Conservation (phyloP, 108 stramenopile genomes). For the Nitzschia sp. region DNA sequence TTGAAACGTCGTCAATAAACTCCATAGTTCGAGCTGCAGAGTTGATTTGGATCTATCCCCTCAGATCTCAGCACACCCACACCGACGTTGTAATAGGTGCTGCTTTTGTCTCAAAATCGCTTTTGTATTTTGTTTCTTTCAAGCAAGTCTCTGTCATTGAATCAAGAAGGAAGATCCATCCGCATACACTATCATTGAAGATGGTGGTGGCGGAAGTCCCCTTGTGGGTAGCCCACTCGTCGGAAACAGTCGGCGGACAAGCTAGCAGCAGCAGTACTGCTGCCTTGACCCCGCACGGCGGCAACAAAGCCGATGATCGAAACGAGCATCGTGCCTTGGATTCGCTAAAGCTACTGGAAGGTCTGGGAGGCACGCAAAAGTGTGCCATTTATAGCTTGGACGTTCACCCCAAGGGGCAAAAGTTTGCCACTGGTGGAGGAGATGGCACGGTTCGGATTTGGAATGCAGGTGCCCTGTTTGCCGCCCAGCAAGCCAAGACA, state of each 20-base stretch:
- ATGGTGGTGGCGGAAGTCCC: slow-evolving; percentile 80
- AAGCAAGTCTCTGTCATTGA: too few species aligned
- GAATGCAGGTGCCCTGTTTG: slow-evolving; percentile 59
- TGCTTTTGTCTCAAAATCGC: too few species aligned
- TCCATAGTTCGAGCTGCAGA: too few species aligned
- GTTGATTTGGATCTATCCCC: too few species aligned
- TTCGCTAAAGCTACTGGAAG: slow-evolving; percentile 47
- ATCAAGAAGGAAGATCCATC: too few species aligned
- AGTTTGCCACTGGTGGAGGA: slow-evolving; percentile 83
- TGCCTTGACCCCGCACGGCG: background rate
- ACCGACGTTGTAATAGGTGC: too few species aligned
- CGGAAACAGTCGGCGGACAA: slow-evolving; percentile 7
- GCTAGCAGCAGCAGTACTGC: background rate
- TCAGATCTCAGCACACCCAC: too few species aligned
- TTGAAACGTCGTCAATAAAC: too few species aligned
- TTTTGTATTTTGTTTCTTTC: too few species aligned
- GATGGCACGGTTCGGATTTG: slow-evolving; percentile 85
- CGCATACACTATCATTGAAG: too few species aligned
- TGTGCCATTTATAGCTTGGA: slow-evolving; percentile 78
- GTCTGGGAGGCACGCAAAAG: slow-evolving; percentile 31
- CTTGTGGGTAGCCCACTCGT: slow-evolving; percentile 65
- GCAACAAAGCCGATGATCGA: background rate
- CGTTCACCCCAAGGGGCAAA: slow-evolving; percentile 63
- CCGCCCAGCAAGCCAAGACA: background rate
- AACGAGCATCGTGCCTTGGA: slow-evolving; percentile 40